Evolutionary conservation across 371 early-diverging fungal species (phyloP), one percentile per base, ranked within the genome.

Genomic region (Paramicrosporidium saccamoebae): DNA sequence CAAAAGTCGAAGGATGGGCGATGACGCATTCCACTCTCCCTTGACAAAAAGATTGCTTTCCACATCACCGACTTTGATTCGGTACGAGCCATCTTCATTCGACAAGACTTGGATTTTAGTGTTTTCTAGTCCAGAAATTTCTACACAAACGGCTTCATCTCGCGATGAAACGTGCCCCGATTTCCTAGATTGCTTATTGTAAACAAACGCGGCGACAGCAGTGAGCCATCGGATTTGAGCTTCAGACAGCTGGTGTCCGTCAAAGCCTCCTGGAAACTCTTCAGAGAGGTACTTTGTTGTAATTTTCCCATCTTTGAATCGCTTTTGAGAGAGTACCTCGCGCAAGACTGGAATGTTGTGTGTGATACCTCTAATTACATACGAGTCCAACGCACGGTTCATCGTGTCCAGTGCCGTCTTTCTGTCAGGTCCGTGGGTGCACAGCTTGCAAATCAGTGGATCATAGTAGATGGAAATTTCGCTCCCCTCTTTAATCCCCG

Each of bases 341-440:
- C 77, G 61, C 27, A 90, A 37, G 3, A 88, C 48, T 4, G 90
- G 81, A 15, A 88, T 65, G 39, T 88, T 88, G 52, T 82, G 84
- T 1, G 79, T 81, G 3, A 88, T 82, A 23, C 66, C 63, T 30
- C 64, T 63, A 40, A 88, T 82, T 14, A 82, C 68, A 36, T 81
- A 79, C 7, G 42, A 50, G 42, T 82, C 81, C 25, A 92, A 47
- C 5, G 82, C 79, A 13, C 51, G 39, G 21, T 58, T 38, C 81
- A 84, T 78, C 14, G 32, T 43, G 17, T 51, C 38, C 6, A 75
- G 46, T 1, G 81, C 74, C 32, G 57, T 58, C 14, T 53, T 42
- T 22, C 96, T 57, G 0, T 63, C 71, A 3, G 44, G 38, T 1
- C 73, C 88, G 32, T 73, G 56, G 6, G 75, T 71, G 28, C 59